Evolutionary conservation across 805 yeast species (phyloP).

Genomic region (Ogataea minuta): DNA sequence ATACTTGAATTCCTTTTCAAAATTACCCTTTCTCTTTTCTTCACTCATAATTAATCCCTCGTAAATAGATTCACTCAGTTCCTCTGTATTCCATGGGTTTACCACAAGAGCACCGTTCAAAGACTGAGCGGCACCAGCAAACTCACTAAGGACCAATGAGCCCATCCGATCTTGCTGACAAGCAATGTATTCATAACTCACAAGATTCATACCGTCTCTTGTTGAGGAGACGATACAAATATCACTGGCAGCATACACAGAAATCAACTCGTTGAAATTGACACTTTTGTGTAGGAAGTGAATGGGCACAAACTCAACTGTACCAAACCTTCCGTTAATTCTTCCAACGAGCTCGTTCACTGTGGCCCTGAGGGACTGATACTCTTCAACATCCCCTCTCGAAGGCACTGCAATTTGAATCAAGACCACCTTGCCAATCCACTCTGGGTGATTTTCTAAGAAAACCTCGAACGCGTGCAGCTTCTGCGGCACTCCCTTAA

Average conservation of each 20-base stretch:
- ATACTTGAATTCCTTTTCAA: conserved; percentile 79
- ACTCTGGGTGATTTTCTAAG: conserved; percentile 89
- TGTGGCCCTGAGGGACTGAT: conserved; percentile 86
- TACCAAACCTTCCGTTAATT: conserved; percentile 93
- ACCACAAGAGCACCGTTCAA: conserved; percentile 91
- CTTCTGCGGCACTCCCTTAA: conserved; percentile 97
- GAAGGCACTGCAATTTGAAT: conserved; percentile 98
- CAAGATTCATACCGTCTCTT: conserved; percentile 98
- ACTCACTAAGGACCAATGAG: conserved; percentile 83
- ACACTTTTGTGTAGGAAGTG: conserved; percentile 94
- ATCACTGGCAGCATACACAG: conserved; percentile 82
- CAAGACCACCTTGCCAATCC: conserved; percentile 95
- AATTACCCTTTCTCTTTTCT: conserved; percentile 77
- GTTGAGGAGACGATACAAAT: conserved; percentile 92
- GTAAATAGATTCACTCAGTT: conserved; percentile 77
- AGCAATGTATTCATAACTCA: conserved; percentile 93
- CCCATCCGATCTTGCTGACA: conserved; percentile 86
- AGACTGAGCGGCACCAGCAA: conserved; percentile 99
- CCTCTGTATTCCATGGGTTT: conserved; percentile 99
- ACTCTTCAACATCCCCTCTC: conserved; percentile 97
- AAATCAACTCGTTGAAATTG: conserved; percentile 86
- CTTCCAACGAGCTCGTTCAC: conserved; percentile 96
- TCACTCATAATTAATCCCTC: conserved; percentile 84
- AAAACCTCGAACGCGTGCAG: conserved; percentile 95
- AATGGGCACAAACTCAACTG: conserved; percentile 95